phyloP scores from a whole-genome alignment of 1,139 yeast genomes.

The Kluyveromyces sp. region DNA sequence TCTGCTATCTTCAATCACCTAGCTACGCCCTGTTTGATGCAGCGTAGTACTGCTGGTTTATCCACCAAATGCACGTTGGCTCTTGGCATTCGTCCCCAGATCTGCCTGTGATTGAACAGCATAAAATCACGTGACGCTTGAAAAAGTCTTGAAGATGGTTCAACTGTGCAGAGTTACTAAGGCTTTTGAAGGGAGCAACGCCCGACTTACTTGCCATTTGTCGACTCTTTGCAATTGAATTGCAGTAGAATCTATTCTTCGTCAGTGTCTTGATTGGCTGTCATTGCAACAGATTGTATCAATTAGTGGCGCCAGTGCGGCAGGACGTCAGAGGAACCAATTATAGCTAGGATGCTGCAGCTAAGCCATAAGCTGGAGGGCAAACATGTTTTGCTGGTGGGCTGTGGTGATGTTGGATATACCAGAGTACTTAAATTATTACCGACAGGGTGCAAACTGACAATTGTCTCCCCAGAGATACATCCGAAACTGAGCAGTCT shows the following conservation, averaged over 20 bases:
- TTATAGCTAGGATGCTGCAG: slow-evolving; percentile 24
- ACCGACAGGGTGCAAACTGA: slow-evolving; percentile 30
- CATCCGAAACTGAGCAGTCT: slow-evolving; percentile 14
- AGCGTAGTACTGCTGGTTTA: no score
- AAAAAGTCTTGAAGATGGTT: background rate
- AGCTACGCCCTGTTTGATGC: no score
- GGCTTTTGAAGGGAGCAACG: background rate
- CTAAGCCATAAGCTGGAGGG: slow-evolving; percentile 27
- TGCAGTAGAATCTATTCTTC: background rate
- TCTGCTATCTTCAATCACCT: background rate
- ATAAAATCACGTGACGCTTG: background rate
- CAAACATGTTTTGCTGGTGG: slow-evolving; percentile 26
- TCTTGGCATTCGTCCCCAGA: no score
- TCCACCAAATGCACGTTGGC: no score
- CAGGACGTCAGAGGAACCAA: no score
- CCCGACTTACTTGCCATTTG: background rate
- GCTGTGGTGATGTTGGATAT: slow-evolving; percentile 31
- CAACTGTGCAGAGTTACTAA: background rate
- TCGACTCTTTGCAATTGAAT: background rate
- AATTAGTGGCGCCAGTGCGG: no score
- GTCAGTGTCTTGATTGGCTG: background rate
- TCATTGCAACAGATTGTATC: background rate
- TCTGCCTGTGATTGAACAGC: no score
- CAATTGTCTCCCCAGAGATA: slow-evolving; percentile 26
- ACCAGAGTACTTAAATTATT: slow-evolving; percentile 27